phyloP scores from a whole-genome alignment of 2,329 filamentous ascomycete species.

The Alternaria sp. region DNA sequence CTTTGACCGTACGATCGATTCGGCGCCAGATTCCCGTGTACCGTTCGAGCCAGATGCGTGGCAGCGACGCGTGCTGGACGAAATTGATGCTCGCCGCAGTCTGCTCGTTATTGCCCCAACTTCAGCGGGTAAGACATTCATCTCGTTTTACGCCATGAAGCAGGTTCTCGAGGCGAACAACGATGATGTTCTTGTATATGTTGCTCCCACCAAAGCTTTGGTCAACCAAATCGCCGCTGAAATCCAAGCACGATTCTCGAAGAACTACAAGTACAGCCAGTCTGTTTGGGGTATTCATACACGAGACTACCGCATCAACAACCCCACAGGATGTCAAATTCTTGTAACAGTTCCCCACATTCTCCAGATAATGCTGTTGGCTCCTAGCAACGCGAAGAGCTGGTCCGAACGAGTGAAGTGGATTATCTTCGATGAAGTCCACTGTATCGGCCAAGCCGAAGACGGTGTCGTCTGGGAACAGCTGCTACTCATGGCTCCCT shows the following conservation, averaged over 20 bases:
- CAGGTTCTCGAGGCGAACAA: slow-evolving; percentile 72
- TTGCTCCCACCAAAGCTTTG: slow-evolving; percentile 81
- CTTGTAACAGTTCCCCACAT: slow-evolving; percentile 80
- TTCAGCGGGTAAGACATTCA: slow-evolving; percentile 82
- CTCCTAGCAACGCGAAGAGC: slow-evolving; percentile 69
- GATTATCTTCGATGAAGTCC: slow-evolving; percentile 84
- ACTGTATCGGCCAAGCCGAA: slow-evolving; percentile 78
- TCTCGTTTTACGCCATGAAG: slow-evolving; percentile 84
- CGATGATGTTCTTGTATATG: slow-evolving; percentile 75
- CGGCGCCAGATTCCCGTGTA: slow-evolving; percentile 70
- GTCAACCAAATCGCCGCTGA: slow-evolving; percentile 86
- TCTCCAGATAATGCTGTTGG: slow-evolving; percentile 74
- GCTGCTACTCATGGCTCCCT: slow-evolving; percentile 74
- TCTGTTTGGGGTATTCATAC: slow-evolving; percentile 83
- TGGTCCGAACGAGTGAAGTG: slow-evolving; percentile 74
- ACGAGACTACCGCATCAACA: slow-evolving; percentile 76
- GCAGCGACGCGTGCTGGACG: slow-evolving; percentile 76
- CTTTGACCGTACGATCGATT: slow-evolving; percentile 76
- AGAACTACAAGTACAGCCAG: slow-evolving; percentile 65
- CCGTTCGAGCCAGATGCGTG: slow-evolving; percentile 77
- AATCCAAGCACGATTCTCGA: slow-evolving; percentile 75
- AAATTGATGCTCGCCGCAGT: slow-evolving; percentile 72
- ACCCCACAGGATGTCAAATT: slow-evolving; percentile 73
- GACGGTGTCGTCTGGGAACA: slow-evolving; percentile 83
- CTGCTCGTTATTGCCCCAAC: slow-evolving; percentile 79